phyloP scores from a whole-genome alignment of 2,329 filamentous ascomycete species.

The Rhynchosporium secalis region DNA sequence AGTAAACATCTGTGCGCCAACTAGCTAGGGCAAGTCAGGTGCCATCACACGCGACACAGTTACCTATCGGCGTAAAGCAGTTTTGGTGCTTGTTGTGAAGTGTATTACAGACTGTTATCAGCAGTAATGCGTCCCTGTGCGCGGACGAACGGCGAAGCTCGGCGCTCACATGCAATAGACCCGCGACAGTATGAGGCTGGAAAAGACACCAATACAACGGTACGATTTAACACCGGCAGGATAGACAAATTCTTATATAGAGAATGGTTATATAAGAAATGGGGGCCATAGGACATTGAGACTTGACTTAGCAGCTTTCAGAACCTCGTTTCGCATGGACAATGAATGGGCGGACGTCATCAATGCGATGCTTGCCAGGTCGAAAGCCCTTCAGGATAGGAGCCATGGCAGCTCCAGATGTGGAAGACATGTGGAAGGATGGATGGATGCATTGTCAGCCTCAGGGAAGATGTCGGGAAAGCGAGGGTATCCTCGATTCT shows the following conservation, averaged over 20 bases:
- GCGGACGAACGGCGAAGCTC: not conserved
- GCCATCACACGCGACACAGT: no score
- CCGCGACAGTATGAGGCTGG: constrained; percentile 4
- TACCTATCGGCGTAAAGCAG: constrained; percentile 1
- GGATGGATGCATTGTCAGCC: not conserved
- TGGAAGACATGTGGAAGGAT: not conserved
- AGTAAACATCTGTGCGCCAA: no score
- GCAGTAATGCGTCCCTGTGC: not conserved
- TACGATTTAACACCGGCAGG: not conserved
- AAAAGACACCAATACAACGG: constrained; percentile 7
- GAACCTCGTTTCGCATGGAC: not conserved
- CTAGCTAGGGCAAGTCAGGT: no score
- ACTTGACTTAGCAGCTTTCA: constrained; percentile 1
- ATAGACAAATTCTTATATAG: constrained; percentile 1
- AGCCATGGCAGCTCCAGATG: not conserved
- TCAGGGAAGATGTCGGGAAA: not conserved
- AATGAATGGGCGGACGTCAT: constrained; percentile 4
- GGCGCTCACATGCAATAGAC: not conserved
- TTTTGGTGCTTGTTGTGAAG: constrained; percentile 8
- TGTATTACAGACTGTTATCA: constrained; percentile 6
- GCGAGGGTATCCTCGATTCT: not conserved
- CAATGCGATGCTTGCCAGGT: constrained; percentile 7
- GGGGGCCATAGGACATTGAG: not conserved
- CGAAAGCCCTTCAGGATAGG: not conserved
- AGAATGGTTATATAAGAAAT: not conserved